Percentiles rank a stretch among this genome's conserved stretches.
phyloP scores from a whole-genome alignment of 2,329 filamentous ascomycete species.

The Colletotrichum sublineola region DNA sequence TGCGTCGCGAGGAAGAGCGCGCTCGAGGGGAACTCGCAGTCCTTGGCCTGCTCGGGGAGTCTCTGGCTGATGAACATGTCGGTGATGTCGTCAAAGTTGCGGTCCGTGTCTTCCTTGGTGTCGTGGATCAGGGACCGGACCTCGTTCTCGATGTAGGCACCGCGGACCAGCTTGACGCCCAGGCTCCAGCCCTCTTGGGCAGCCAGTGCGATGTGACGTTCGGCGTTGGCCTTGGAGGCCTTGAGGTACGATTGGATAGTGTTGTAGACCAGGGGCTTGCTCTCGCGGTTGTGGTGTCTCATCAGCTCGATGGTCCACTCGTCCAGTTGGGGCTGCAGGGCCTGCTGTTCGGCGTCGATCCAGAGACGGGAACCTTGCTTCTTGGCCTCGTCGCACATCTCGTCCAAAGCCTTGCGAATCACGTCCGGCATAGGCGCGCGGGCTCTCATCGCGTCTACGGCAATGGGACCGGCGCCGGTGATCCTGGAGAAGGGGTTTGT shows the following conservation, averaged over 20 bases:
- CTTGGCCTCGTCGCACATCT: conserved; percentile 80
- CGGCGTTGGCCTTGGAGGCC: conserved; percentile 68
- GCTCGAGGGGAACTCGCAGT: conserved; percentile 66
- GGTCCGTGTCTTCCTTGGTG: conserved; percentile 79
- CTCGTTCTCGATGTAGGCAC: conserved; percentile 80
- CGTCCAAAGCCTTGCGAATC: conserved; percentile 78
- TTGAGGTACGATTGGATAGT: conserved; percentile 86
- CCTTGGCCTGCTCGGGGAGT: conserved; percentile 45
- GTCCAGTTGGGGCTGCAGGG: conserved; percentile 83
- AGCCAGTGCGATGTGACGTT: conserved; percentile 71
- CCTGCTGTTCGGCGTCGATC: conserved; percentile 88
- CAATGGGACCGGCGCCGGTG: conserved; percentile 83
- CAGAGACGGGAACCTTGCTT: conserved; percentile 79
- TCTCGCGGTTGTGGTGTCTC: conserved; percentile 77
- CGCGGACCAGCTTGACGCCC: conserved; percentile 81
- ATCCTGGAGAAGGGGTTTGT: conserved; percentile 63
- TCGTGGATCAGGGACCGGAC: conserved; percentile 78
- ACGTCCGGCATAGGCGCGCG: conserved; percentile 72
- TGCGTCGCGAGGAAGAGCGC: conserved; percentile 84
- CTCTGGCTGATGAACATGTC: conserved; percentile 76
- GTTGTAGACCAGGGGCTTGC: conserved; percentile 79
- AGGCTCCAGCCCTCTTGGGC: conserved; percentile 72
- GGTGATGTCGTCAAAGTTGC: conserved; percentile 79
- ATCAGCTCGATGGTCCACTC: conserved; percentile 84
- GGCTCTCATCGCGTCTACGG: conserved; percentile 74